Evolutionary conservation across 768 basidiomycete species (phyloP), one percentile per base, ranked within the genome.

Genomic region (Amanita phalloides): DNA sequence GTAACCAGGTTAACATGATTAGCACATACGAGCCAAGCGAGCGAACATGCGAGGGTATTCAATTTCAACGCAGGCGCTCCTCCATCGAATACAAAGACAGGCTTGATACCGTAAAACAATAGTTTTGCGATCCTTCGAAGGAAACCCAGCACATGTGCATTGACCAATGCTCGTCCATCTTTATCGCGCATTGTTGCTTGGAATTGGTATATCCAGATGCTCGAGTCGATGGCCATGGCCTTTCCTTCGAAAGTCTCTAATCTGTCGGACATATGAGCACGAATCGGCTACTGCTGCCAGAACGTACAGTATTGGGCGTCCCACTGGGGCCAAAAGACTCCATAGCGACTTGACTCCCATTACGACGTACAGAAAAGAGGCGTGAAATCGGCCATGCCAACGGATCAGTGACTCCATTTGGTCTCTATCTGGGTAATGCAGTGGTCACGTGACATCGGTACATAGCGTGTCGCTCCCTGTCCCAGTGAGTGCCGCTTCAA

Each of bases 201-300:
- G 62, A 99, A 99, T 66, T 99, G 96, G 66, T 99, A 99, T 49
- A 99, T 83, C 96, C 96, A 99, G 56, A 99, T 98, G 58, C 92
- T 96, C 3, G 94, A 97, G 68, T 99, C 96, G 51, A 99, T 98
- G 2, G 96, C 96, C 70, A 99, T 81, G 8, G 81, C 72, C 64
- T 93, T 95, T n/a, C 92, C 93, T 61, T 94, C 93, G 63, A 94
- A 79, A 0, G 87, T 93, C 68, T 99, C 95, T 50, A 98, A 73
- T 67, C 93, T 95, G 32, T 26, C 11, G 4, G 13, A 17, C 48
- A 33, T 43, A 50, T 44, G 44, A 54, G 23, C 38, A 20, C 17
- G 38, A 10, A 11, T 6, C 26, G 52, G 13, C 7, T 6, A 21
- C 32, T 26, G 50, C 11, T 33, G 36, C 36, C 47, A 44, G 51